A percentile compares a stretch with the other conserved stretches of the same genome.
These are phyloP conservation scores for Lodderomyces oxycetoniae DNA, from an alignment of 1,139 yeast species.

Conservation along the genomic window DNA sequence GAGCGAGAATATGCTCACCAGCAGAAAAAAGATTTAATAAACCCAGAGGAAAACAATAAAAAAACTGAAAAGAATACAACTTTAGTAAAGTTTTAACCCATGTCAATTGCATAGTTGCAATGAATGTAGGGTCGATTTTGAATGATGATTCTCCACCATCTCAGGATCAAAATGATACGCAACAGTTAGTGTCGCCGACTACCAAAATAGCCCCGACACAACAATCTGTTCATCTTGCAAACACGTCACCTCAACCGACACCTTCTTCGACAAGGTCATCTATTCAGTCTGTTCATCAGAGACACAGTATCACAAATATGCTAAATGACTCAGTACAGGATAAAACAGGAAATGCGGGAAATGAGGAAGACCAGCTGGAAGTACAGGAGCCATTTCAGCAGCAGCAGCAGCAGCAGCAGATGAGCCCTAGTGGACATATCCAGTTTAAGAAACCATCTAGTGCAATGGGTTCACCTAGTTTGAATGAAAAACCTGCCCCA, in stretches of 20 bases:
- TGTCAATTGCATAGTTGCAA: too few species aligned
- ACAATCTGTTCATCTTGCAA: slow-evolving; percentile 2
- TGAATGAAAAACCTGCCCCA: slow-evolving; percentile 5
- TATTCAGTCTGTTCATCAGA: slow-evolving; percentile 17
- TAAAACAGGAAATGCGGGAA: neutral
- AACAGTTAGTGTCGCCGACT: slow-evolving; percentile 3
- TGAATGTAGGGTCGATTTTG: slow-evolving; percentile 47
- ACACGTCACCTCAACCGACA: slow-evolving; percentile 4
- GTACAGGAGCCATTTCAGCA: slow-evolving; percentile 1
- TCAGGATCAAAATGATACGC: slow-evolving; percentile 4
- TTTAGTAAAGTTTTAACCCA: neutral
- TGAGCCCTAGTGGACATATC: neutral
- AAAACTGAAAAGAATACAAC: slow-evolving; percentile 1
- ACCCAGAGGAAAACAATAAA: neutral
- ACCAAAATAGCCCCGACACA: slow-evolving; percentile 4
- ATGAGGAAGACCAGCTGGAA: slow-evolving; percentile 7
- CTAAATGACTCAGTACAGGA: slow-evolving; percentile 20
- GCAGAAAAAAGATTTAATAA: too few species aligned
- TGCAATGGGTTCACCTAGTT: slow-evolving; percentile 8
- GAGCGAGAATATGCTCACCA: too few species aligned
- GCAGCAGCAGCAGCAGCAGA: slow-evolving; percentile 3
- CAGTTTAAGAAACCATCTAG: slow-evolving; percentile 11
- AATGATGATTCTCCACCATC: slow-evolving; percentile 36
- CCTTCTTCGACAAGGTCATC: slow-evolving; percentile 5
- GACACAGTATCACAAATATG: slow-evolving; percentile 29